phyloP scores from a whole-genome alignment of 176 grass and related monocot genomes.

The Pontederia crassipes region DNA sequence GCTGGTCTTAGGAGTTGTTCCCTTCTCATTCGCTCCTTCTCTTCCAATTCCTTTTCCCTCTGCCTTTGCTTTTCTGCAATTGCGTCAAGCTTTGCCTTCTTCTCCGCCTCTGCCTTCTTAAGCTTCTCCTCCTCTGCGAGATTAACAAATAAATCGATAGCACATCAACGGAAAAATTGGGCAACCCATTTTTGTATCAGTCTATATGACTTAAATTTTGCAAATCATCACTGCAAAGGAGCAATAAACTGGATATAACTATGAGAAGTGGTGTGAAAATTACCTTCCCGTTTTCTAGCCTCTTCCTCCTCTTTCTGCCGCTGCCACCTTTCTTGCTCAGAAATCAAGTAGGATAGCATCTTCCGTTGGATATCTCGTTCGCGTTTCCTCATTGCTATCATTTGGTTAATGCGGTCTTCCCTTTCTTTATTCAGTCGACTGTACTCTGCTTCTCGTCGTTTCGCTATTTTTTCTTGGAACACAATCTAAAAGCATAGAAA shows the following conservation, averaged over 20 bases:
- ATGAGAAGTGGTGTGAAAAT: background rate
- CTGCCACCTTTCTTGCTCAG: constrained; percentile 60
- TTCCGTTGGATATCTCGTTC: constrained; percentile 79
- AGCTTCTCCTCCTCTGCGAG: constrained; percentile 82
- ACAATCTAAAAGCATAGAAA: constrained; percentile 29
- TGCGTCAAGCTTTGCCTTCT: constrained; percentile 77
- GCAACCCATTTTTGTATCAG: too few species aligned
- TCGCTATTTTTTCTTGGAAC: constrained; percentile 56
- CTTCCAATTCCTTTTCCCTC: constrained; percentile 69
- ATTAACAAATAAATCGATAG: constrained; percentile 6
- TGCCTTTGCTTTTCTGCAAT: constrained; percentile 65
- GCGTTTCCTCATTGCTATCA: constrained; percentile 51
- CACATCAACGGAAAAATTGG: background rate
- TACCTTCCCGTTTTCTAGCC: constrained; percentile 69
- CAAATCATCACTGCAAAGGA: background rate
- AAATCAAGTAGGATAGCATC: constrained; percentile 55
- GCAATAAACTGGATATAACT: too few species aligned
- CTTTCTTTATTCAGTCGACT: constrained; percentile 50
- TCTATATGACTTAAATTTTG: too few species aligned
- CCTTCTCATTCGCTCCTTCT: constrained; percentile 39
- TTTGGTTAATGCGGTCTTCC: constrained; percentile 61
- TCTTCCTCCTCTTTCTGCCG: constrained; percentile 59
- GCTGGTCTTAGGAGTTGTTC: constrained; percentile 36
- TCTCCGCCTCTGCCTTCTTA: constrained; percentile 68
- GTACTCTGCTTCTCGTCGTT: constrained; percentile 54